These are phyloP conservation scores for Eremothecium gossypii DNA, from an alignment of 1,139 yeast genomes.

Conservation along the genomic window DNA sequence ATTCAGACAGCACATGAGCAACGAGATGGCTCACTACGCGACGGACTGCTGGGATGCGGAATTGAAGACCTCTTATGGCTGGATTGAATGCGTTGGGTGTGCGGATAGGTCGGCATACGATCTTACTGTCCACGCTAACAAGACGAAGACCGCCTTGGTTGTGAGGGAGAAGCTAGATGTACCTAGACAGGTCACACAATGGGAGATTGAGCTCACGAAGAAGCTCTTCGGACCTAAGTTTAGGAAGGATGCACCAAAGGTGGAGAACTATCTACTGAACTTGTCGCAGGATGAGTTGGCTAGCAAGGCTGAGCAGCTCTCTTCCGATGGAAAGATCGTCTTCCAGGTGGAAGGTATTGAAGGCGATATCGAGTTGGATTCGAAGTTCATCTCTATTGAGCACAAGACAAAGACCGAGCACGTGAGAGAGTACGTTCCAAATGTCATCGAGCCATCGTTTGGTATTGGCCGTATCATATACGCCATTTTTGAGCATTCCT, in stretches of 20 bases:
- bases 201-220: constrained; percentile 79
- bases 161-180: constrained; percentile 84
- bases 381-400: constrained; percentile 62
- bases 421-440: constrained; percentile 91
- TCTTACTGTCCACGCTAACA: constrained; percentile 87
- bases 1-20: constrained; percentile 97
- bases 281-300: constrained; percentile 85
- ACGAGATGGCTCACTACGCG: constrained; percentile 99
- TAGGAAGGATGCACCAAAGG: constrained; percentile 92
- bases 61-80: constrained; percentile 88
- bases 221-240: constrained; percentile 96
- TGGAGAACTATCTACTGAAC: constrained; percentile 66
- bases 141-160: constrained; percentile 88
- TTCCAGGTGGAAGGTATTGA: constrained; percentile 55
- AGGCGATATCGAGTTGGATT: constrained; percentile 60
- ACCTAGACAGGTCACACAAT: constrained; percentile 75
- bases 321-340: constrained; percentile 50
- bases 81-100: constrained; percentile 99
- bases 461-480: constrained; percentile 98
- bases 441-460: constrained; percentile 97
- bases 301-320: constrained; percentile 61
- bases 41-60: constrained; percentile 99
- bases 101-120: constrained; percentile 99
- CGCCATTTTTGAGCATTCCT: constrained; percentile 85
- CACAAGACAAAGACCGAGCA: constrained; percentile 78